Percentiles rank a stretch among this genome's conserved stretches.
Evolutionary conservation across 2,329 filamentous ascomycete genomes (phyloP).

Genomic region (Chaetoscypha palmicola): DNA sequence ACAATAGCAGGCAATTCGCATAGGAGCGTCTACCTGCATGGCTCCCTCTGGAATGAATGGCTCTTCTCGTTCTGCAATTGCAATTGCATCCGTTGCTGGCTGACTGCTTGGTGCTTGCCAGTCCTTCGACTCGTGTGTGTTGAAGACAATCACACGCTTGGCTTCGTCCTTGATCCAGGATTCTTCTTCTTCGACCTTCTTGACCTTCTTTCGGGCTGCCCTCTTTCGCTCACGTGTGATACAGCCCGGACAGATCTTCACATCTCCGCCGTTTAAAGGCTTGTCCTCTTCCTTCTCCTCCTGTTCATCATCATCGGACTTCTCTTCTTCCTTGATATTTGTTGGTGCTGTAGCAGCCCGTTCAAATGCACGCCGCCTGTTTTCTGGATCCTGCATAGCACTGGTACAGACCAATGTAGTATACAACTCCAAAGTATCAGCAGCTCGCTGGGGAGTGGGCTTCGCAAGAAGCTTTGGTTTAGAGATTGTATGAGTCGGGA

Average conservation of each 20-base stretch:
- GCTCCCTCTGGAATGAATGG: conserved; percentile 48
- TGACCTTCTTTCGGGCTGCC: conserved; percentile 84
- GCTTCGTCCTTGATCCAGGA: conserved; percentile 76
- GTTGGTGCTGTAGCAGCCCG: conserved; percentile 34
- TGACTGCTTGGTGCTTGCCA: conserved; percentile 61
- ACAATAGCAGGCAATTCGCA: conserved; percentile 97
- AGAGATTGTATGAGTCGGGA: conserved; percentile 85
- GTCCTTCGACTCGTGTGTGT: conserved; percentile 79
- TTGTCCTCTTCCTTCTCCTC: conserved; percentile 50
- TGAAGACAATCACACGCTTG: conserved; percentile 82
- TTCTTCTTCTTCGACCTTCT: conserved; percentile 88
- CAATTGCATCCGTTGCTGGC: conserved; percentile 36
- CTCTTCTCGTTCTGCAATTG: conserved; percentile 38
- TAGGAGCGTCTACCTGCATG: conserved; percentile 76
- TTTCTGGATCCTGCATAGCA: conserved; percentile 70
- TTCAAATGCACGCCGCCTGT: conserved; percentile 53
- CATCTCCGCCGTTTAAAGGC: conserved; percentile 83
- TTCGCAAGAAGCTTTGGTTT: conserved; percentile 88
- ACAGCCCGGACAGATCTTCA: conserved; percentile 86
- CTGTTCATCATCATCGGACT: conserved; percentile 17
- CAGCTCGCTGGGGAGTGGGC: conserved; percentile 53
- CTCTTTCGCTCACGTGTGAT: conserved; percentile 87
- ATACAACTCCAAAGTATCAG: conserved; percentile 72
- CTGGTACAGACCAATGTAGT: conserved; percentile 86
- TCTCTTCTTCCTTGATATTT: conserved; percentile 9